Evolutionary conservation across 805 yeast genomes (phyloP), one percentile per base, ranked within the genome.

Genomic region (Kluyveromyces siamensis): DNA sequence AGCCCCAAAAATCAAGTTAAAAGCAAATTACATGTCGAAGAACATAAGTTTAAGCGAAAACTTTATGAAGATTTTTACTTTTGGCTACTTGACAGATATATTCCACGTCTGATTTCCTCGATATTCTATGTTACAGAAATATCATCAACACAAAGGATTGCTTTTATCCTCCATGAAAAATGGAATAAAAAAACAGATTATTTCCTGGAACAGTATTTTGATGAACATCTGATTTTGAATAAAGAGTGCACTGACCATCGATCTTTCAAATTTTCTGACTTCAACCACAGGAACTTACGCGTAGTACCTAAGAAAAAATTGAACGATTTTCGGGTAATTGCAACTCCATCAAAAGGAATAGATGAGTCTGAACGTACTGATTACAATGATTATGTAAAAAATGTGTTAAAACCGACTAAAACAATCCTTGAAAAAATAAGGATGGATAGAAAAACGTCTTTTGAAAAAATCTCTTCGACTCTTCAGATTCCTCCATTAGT

Each of bases 71-170:
- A 21, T 7, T 79, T 86, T 44, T 27, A 84, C 1, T 44, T 46
- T 1, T 90, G 96, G 96, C 44, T 84, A 1, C 75, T 84, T 39
- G 52, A 63, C 0, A 38, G 36, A 0, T 72, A 81, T 45, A 53
- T 86, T 0, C 66, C 74, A 8, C 71, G 67, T 16, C 50, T 85
- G 1, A 54, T 86, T 0, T 62, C 69, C 0, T 62, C 75, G 0
- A 79, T 77, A 56, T 89, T 87, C 68, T 82, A 85, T 58, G 81
- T 83, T 6, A 82, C 93, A 0, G 84, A 81, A 44, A 63, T 70
- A 1, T 74, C 78, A 9, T 70, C 72, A 0, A 59, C 69, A 0
- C 64, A 60, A 9, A 64, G 66, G 4, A 50, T 78, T 0, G 47
- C 71, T 0, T 86, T 70, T 58, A 86, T 76, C 56, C 72, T 82